Conservation (phyloP, 1,139 yeast genomes). For the Zygosaccharomyces pseudobailii region DNA sequence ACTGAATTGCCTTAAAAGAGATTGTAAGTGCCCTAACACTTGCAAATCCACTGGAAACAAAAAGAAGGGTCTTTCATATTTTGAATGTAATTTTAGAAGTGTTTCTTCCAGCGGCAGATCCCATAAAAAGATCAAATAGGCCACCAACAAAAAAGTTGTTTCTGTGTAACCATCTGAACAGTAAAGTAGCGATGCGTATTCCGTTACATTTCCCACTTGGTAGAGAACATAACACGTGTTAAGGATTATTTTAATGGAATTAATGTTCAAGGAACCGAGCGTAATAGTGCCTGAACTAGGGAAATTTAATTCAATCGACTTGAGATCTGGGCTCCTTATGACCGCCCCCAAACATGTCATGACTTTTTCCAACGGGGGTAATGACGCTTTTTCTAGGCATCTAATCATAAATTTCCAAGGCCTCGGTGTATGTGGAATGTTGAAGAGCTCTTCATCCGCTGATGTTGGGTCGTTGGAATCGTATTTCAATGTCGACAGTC, state of each 20-base stretch:
- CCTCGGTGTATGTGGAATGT: conserved; percentile 33
- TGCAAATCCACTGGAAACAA: conserved; percentile 72
- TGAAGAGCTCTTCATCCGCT: conserved; percentile 25
- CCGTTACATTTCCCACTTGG: conserved; percentile 15
- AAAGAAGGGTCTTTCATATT: conserved; percentile 74
- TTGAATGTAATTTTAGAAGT: conserved; percentile 53
- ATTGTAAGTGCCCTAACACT: conserved; percentile 59
- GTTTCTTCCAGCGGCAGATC: conserved; percentile 48
- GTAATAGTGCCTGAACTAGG: conserved; percentile 85
- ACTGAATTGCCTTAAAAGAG: conserved; percentile 41
- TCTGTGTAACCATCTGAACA: conserved; percentile 95
- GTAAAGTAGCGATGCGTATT: conserved; percentile 44
- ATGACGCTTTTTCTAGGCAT: conserved; percentile 50
- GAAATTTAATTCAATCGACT: conserved; percentile 46
- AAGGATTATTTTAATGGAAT: conserved; percentile 47
- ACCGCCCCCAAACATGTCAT: conserved; percentile 11
- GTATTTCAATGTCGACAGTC: conserved; percentile 24
- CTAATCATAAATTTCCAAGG: conserved; percentile 42
- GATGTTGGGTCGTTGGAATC: conserved; percentile 18
- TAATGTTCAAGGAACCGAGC: conserved; percentile 53
- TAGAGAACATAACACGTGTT: conserved; percentile 49
- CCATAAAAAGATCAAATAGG: conserved; percentile 65
- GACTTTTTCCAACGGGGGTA: conserved; percentile 17
- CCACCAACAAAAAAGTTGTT: conserved; percentile 66
- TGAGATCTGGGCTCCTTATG: background rate